phyloP scores from a whole-genome alignment of 2,329 filamentous ascomycete genomes.

The Fusarium sp. region DNA sequence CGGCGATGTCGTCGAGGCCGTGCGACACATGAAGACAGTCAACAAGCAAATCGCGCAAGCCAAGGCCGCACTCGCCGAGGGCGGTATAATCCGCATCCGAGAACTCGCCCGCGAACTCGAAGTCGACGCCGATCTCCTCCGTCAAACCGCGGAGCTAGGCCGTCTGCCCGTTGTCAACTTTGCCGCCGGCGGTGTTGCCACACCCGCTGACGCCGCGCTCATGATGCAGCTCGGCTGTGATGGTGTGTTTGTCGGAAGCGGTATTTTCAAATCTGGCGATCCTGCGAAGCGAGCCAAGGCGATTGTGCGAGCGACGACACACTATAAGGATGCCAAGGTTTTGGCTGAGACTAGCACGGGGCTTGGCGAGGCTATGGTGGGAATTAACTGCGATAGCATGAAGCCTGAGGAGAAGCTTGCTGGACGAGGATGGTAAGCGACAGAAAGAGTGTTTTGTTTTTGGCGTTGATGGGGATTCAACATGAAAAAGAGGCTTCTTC shows the following conservation, averaged over 20 bases:
- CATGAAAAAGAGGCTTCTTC: slow-evolving; percentile 4
- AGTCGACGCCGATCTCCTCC: slow-evolving; percentile 81
- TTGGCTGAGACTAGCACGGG: slow-evolving; percentile 89
- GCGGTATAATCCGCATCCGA: slow-evolving; percentile 67
- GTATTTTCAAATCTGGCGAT: slow-evolving; percentile 97
- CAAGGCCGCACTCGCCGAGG: slow-evolving; percentile 75
- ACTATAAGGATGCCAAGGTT: slow-evolving; percentile 87
- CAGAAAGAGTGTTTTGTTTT: not conserved
- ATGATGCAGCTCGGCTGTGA: slow-evolving; percentile 99
- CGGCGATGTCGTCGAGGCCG: slow-evolving; percentile 95
- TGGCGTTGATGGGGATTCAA: slow-evolving; percentile 32
- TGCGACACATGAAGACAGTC: slow-evolving; percentile 94
- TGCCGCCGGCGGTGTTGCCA: slow-evolving; percentile 98
- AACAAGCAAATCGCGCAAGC: slow-evolving; percentile 84
- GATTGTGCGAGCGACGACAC: slow-evolving; percentile 93
- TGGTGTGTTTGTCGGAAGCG: slow-evolving; percentile 95
- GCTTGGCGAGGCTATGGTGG: slow-evolving; percentile 97
- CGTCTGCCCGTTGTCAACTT: slow-evolving; percentile 97
- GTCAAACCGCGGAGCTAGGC: slow-evolving; percentile 87
- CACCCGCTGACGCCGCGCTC: slow-evolving; percentile 93
- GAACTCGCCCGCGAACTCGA: slow-evolving; percentile 85
- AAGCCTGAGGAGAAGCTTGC: slow-evolving; percentile 84
- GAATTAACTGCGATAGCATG: slow-evolving; percentile 88
- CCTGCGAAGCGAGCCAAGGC: slow-evolving; percentile 90
- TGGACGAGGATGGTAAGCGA: slow-evolving; percentile 80